Conservation (phyloP, 2,329 filamentous ascomycete genomes). For the Venturia nashicola region DNA sequence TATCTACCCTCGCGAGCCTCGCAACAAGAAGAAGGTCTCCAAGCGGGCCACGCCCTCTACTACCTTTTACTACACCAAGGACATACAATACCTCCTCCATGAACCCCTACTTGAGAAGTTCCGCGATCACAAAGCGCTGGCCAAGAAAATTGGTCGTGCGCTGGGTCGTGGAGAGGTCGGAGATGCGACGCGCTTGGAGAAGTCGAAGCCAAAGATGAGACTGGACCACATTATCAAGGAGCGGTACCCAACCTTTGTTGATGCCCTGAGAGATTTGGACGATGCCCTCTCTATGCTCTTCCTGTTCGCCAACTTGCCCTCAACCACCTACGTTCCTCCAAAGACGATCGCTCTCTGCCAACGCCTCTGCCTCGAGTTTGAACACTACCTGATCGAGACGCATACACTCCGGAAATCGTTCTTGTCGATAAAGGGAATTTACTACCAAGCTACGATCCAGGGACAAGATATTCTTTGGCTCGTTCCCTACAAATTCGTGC, state of each 20-base stretch:
- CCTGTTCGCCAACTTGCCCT: conserved; percentile 91
- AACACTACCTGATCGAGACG: conserved; percentile 92
- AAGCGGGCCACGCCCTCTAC: conserved; percentile 83
- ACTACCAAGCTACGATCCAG: conserved; percentile 96
- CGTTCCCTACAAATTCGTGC: conserved; percentile 96
- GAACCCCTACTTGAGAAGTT: conserved; percentile 91
- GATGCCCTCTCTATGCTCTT: conserved; percentile 96
- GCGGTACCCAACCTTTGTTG: conserved; percentile 92
- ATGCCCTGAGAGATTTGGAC: conserved; percentile 87
- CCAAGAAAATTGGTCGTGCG: conserved; percentile 93
- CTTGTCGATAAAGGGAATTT: conserved; percentile 97
- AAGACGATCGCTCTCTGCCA: conserved; percentile 96
- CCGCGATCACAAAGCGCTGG: conserved; percentile 89
- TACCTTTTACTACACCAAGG: conserved; percentile 86
- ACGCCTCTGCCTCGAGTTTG: conserved; percentile 84
- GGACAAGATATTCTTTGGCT: conserved; percentile 96
- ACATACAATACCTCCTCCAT: conserved; percentile 96
- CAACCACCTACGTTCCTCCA: conserved; percentile 74
- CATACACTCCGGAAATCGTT: conserved; percentile 91
- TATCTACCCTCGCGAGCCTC: conserved; percentile 93
- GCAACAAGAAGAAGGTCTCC: conserved; percentile 92
- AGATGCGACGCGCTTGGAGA: conserved; percentile 81
- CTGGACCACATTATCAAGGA: conserved; percentile 97
- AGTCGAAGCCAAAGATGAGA: conserved; percentile 79
- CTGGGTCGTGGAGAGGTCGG: conserved; percentile 82